These are phyloP conservation scores for Spiraea crenata DNA, from an alignment of 331 rosid species.

Conservation along the genomic window DNA sequence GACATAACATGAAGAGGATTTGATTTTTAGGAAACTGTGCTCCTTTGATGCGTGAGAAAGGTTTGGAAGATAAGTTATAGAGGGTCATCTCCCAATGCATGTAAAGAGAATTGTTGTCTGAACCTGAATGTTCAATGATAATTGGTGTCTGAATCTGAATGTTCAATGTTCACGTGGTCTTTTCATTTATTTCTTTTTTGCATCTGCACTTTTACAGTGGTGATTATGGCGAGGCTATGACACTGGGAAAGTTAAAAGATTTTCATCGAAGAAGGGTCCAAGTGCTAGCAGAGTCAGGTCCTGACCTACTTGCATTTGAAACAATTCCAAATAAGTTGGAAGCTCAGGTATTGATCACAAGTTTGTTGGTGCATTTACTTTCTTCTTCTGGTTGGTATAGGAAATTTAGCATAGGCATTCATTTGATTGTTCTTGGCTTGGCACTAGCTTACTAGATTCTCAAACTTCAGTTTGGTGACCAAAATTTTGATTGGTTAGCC, in stretches of 20 bases:
- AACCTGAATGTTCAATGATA: neutral
- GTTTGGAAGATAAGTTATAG: neutral
- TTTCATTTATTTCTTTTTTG: conserved; percentile 9
- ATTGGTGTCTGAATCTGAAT: conserved; percentile 1
- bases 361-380: neutral
- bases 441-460: too few species aligned
- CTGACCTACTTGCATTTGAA: conserved; percentile 91
- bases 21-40: neutral
- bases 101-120: neutral
- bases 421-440: neutral
- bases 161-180: neutral
- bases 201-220: conserved; percentile 48
- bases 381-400: conserved; percentile 6
- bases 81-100: neutral
- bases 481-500: too few species aligned
- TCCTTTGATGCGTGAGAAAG: neutral
- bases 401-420: neutral
- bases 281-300: conserved; percentile 66
- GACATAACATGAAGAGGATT: neutral
- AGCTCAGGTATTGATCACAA: conserved; percentile 66
- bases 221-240: conserved; percentile 69
- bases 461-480: too few species aligned
- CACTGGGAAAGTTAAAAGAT: conserved; percentile 53
- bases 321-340: conserved; percentile 90
- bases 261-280: conserved; percentile 90